Conservation (phyloP, 495 filamentous ascomycete genomes). For the Pseudomonodictys pantanalensis region DNA sequence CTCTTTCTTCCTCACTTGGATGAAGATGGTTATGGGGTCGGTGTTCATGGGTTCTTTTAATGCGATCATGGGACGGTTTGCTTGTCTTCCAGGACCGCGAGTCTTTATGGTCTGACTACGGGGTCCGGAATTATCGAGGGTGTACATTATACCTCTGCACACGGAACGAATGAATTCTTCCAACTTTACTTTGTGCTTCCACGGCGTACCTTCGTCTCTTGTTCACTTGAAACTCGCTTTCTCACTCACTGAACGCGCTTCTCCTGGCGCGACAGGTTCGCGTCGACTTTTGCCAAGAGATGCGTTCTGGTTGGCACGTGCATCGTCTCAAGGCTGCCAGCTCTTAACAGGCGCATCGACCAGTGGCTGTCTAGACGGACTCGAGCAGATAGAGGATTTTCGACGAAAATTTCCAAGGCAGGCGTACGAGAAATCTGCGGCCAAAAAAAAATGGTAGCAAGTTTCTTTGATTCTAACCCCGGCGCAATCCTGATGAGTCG, state of each 20-base stretch:
- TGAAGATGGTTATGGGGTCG: conserved; percentile 35
- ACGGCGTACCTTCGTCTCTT: neutral
- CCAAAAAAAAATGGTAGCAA: no score
- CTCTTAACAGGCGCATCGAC: no score
- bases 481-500: neutral
- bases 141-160: conserved; percentile 37
- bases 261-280: no score
- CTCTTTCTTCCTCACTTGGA: conserved; percentile 30
- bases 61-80: conserved; percentile 45
- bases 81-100: conserved; percentile 26
- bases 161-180: conserved; percentile 29
- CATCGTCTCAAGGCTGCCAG: no score
- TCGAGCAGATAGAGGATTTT: no score
- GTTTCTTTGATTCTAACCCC: no score
- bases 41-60: conserved; percentile 42
- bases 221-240: conserved; percentile 12
- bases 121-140: conserved; percentile 22
- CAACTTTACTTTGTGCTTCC: conserved; percentile 13
- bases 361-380: no score
- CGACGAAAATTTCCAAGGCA: no score
- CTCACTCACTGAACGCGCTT: neutral
- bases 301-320: no score
- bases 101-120: conserved; percentile 28
- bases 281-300: no score
- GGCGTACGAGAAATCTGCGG: no score